Percentiles rank a stretch among this genome's conserved stretches.
Evolutionary conservation across 2,329 filamentous ascomycete genomes (phyloP).

Genomic region (Shiraia sp.): DNA sequence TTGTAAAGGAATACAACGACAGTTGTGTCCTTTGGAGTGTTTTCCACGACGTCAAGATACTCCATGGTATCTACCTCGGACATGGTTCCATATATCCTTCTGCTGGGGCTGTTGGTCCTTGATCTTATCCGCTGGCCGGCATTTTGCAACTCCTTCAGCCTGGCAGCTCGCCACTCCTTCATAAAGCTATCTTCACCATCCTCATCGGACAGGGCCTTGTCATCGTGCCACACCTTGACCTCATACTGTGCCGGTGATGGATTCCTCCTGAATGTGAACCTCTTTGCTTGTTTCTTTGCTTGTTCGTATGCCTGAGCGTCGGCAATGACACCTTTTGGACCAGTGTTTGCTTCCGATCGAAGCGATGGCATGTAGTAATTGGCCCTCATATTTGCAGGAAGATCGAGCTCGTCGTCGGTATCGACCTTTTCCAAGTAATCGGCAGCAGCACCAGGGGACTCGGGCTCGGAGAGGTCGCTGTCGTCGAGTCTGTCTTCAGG

Average conservation of each 20-base stretch:
- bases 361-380: constrained; percentile 63
- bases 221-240: constrained; percentile 53
- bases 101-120: constrained; percentile 74
- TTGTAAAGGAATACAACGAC: constrained; percentile 96
- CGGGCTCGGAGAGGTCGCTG: constrained; percentile 63
- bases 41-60: constrained; percentile 96
- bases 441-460: constrained; percentile 53
- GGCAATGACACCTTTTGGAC: constrained; percentile 85
- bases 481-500: constrained; percentile 58
- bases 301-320: constrained; percentile 78
- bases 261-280: constrained; percentile 40
- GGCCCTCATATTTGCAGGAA: constrained; percentile 58
- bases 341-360: constrained; percentile 71
- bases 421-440: constrained; percentile 64
- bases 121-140: constrained; percentile 59
- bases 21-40: constrained; percentile 75
- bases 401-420: constrained; percentile 53
- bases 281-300: constrained; percentile 51
- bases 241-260: constrained; percentile 25
- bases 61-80: constrained; percentile 86
- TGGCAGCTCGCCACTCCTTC: constrained; percentile 79
- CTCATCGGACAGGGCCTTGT: constrained; percentile 53
- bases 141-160: constrained; percentile 75
- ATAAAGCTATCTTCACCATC: constrained; percentile 81
- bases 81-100: constrained; percentile 76